phyloP scores from a whole-genome alignment of 495 filamentous ascomycete genomes.

The Talaromyces trachyspermus region DNA sequence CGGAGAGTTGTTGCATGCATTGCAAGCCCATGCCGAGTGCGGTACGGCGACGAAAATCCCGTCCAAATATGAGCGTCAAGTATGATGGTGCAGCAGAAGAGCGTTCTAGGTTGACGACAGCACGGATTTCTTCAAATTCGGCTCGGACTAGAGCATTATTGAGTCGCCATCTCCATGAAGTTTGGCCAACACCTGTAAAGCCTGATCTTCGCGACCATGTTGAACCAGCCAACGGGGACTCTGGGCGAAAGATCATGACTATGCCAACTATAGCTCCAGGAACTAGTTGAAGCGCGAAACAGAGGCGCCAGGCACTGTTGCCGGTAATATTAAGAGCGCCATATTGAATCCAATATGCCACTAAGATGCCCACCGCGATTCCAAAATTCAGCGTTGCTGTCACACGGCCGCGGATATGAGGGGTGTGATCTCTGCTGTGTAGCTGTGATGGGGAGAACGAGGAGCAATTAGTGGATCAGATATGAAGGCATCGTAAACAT shows the following conservation, averaged over 20 bases:
- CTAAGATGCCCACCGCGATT: slow-evolving; percentile 14
- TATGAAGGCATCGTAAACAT: too few relatives aligned
- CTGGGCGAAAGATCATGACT: slow-evolving; percentile 23
- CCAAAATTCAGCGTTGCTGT: slow-evolving; percentile 14
- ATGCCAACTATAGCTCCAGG: slow-evolving; percentile 15
- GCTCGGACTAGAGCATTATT: slow-evolving; percentile 13
- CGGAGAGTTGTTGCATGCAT: too few relatives aligned
- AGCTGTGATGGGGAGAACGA: too few relatives aligned
- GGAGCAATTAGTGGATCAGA: too few relatives aligned
- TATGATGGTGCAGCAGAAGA: slow-evolving; percentile 18
- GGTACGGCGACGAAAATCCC: too few relatives aligned
- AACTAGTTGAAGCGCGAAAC: slow-evolving; percentile 17
- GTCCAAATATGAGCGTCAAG: too few relatives aligned
- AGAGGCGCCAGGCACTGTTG: slow-evolving; percentile 13
- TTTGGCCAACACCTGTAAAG: slow-evolving; percentile 27
- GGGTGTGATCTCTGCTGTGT: too few relatives aligned
- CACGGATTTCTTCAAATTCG: slow-evolving; percentile 15
- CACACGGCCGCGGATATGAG: slow-evolving; percentile 15
- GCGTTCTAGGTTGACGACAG: not conserved
- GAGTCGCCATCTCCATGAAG: slow-evolving; percentile 26
- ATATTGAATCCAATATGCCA: slow-evolving; percentile 20
- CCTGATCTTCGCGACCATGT: slow-evolving; percentile 27
- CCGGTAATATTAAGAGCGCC: slow-evolving; percentile 12
- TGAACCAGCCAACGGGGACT: slow-evolving; percentile 41
- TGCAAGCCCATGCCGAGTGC: too few relatives aligned